Base-by-base conservation (phyloP, 169 alveolate species). In the Plasmodium adleri region DNA sequence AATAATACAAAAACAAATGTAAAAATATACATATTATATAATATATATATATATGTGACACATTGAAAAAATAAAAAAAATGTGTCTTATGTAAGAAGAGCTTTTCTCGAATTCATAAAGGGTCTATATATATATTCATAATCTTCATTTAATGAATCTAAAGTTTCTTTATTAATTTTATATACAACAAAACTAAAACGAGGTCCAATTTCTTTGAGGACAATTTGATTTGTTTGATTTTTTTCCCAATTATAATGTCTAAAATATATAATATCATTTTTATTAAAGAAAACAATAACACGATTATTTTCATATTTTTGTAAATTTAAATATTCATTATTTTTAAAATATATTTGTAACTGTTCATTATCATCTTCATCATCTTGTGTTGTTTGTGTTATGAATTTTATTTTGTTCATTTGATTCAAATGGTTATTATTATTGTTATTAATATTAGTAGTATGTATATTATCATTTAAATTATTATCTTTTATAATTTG, bases 81-180 rank as follows among this genome's bases (percentile, higher is more conserved):
- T 5, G 45, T 8, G 9, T 32, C 45, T 60, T 76, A 74, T 5
- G 94, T 78, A 3, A 95, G 80, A 12, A 94, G 94, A 20, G 95
- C 94, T 87, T 94, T 96, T 60, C 94, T 97, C 22, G 96, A 97
- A 91, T 98, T 99, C 97, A 99, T 97, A 96, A 96, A 98, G 10
- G 99, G 99, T 68, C 99, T 93, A 59, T 97, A 93, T n/a, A 96
- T 98, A 99, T 99, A 98, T 91, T 99, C 99, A 67, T 96, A 97
- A 88, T 98, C 97, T 47, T 98, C 98, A 88, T 98, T 99, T 67
- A 96, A 96, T 97, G 98, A 97, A 76, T 98, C 99, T 22, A 98
- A 95, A 12, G 99, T 97, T 28, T 99, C 99, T 28, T 98, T 96
- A 47, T 97, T 98, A 24, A 99, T 97, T 78, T 98, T 96, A 90